These are phyloP conservation scores for Exophiala sp. DNA, from an alignment of 2,329 filamentous ascomycete genomes.

Conservation along the genomic window DNA sequence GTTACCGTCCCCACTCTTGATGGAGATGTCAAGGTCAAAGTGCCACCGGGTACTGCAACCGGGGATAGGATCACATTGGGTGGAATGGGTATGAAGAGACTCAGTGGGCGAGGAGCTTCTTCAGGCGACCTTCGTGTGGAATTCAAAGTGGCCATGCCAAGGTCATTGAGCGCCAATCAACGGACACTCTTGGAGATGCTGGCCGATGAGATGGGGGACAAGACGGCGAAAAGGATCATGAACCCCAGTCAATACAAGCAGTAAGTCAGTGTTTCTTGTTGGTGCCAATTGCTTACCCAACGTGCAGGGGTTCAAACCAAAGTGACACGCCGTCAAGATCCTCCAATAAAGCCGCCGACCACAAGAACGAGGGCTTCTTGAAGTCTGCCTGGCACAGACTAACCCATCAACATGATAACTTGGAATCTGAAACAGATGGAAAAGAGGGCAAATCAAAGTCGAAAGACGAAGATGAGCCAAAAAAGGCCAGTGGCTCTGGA, in stretches of 20 bases:
- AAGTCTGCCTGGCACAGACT: conserved; percentile 91
- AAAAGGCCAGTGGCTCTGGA: conserved; percentile 38
- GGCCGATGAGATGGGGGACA: conserved; percentile 91
- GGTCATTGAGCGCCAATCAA: conserved; percentile 86
- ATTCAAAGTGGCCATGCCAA: conserved; percentile 92
- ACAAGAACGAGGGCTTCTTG: conserved; percentile 82
- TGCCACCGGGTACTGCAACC: conserved; percentile 83
- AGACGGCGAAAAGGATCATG: conserved; percentile 87
- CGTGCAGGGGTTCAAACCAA: conserved; percentile 13
- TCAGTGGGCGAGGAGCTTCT: conserved; percentile 60
- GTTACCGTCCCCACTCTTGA: conserved; percentile 85
- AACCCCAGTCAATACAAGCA: conserved; percentile 56
- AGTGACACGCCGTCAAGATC: conserved; percentile 19
- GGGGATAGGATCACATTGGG: conserved; percentile 84
- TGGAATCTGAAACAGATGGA: conserved; percentile 32
- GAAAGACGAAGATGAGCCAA: conserved; percentile 34
- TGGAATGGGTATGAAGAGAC: conserved; percentile 90
- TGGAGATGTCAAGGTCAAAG: conserved; percentile 81
- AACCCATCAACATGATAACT: conserved; percentile 59
- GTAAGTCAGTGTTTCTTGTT: conserved; percentile 39
- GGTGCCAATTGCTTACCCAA: conserved; percentile 10
- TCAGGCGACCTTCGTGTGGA: conserved; percentile 85
- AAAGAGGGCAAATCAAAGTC: conserved; percentile 23
- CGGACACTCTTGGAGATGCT: conserved; percentile 90
- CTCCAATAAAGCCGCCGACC: conserved; percentile 34